Evolutionary conservation across 768 basidiomycete species (phyloP).

Genomic region (Suillus ampliporus): DNA sequence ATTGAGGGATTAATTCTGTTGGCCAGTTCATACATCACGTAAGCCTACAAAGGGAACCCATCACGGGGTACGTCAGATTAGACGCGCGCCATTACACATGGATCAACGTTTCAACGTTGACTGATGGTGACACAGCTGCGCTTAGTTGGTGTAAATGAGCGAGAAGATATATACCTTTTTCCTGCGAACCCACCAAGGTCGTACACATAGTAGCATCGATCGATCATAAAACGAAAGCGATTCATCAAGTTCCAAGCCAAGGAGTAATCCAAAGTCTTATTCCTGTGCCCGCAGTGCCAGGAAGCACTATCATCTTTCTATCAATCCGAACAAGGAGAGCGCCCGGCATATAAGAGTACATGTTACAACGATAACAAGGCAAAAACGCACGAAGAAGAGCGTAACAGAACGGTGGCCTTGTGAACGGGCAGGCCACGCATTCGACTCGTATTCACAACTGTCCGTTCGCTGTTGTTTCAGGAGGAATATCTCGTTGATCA

Average conservation of each 20-base stretch:
- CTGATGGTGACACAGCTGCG: background rate
- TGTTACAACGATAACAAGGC: background rate
- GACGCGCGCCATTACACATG: background rate
- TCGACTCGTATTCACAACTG: slow-evolving; percentile 9
- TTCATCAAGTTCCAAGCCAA: too few relatives aligned
- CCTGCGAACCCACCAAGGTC: background rate
- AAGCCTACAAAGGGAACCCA: background rate
- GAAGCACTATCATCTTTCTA: background rate
- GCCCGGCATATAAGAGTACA: background rate
- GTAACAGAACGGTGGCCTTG: too few relatives aligned
- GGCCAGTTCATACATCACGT: background rate
- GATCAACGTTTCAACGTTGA: background rate
- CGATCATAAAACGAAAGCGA: background rate
- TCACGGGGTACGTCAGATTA: background rate
- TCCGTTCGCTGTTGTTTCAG: slow-evolving; percentile 29
- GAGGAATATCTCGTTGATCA: slow-evolving; percentile 6
- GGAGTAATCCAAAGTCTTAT: too few relatives aligned
- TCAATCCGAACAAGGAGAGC: background rate
- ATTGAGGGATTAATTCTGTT: background rate
- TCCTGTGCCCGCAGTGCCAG: background rate
- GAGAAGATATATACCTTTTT: background rate
- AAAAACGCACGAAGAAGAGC: background rate
- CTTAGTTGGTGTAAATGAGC: background rate
- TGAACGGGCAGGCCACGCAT: too few relatives aligned
- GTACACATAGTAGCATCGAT: background rate